Evolutionary conservation across 2,329 filamentous ascomycete species (phyloP).

Genomic region (Fusarium sp.): DNA sequence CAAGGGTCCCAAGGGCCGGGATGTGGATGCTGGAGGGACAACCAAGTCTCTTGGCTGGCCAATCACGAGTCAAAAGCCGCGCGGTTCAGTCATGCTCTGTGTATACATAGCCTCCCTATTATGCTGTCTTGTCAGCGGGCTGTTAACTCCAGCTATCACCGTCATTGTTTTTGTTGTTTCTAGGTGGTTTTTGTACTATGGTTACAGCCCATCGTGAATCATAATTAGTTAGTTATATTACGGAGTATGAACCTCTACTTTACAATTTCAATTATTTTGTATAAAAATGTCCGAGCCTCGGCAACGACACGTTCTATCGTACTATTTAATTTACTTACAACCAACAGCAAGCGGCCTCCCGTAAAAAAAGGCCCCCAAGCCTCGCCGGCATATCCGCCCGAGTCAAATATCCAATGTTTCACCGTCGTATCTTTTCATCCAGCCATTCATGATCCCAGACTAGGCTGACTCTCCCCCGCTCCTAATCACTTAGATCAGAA

Average conservation of each 20-base stretch:
- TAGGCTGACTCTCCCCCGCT: conserved; percentile 9
- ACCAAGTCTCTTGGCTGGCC: conserved; percentile 33
- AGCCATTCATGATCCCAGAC: conserved; percentile 14
- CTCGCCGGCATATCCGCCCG: conserved; percentile 22
- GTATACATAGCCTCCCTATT: conserved; percentile 32
- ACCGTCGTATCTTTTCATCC: conserved; percentile 21
- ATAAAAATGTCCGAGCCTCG: neutral
- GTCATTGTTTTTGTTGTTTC: too few species aligned
- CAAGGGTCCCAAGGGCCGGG: conserved; percentile 31
- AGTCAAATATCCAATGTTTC: conserved; percentile 21
- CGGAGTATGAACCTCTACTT: conserved; percentile 12
- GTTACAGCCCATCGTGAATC: neutral
- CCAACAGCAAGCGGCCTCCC: neutral
- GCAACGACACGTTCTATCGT: neutral
- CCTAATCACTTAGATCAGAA: conserved; percentile 19
- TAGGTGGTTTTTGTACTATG: too few species aligned
- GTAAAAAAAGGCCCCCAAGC: conserved; percentile 12
- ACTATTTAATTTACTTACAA: neutral
- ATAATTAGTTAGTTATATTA: conserved; percentile 1
- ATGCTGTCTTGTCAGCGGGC: neutral
- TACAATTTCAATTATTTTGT: too few species aligned
- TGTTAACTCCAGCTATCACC: too few species aligned
- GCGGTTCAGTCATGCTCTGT: conserved; percentile 24
- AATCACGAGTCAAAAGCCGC: conserved; percentile 34
- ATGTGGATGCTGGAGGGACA: conserved; percentile 35